phyloP scores from a whole-genome alignment of 1,139 yeast species.

The Citeromyces hawaiiensis region DNA sequence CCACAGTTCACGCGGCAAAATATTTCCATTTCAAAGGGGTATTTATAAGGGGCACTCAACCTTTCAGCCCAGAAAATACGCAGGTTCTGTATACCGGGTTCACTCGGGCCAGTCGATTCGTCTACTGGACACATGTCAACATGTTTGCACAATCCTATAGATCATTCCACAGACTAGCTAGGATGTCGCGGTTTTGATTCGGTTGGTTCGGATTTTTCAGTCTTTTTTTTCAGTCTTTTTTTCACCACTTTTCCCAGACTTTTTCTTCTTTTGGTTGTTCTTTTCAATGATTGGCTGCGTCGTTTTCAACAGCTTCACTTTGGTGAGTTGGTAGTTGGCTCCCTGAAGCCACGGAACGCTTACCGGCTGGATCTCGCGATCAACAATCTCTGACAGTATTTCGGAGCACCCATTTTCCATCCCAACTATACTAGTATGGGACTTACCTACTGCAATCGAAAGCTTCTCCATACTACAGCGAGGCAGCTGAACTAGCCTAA shows the following conservation, averaged over 20 bases:
- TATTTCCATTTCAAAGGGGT: not conserved
- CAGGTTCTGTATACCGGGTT: conserved; percentile 48
- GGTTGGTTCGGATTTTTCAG: not conserved
- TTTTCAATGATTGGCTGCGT: conserved; percentile 24
- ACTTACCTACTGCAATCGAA: conserved; percentile 18
- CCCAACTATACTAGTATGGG: conserved; percentile 6
- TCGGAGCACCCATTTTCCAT: not conserved
- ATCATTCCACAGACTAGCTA: not conserved
- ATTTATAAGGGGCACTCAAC: conserved; percentile 19
- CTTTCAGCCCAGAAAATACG: conserved; percentile 9
- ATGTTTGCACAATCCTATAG: conserved; percentile 3
- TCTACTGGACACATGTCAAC: conserved; percentile 24
- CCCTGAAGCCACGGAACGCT: conserved; percentile 4
- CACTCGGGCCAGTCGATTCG: conserved; percentile 44
- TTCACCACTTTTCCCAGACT: not conserved
- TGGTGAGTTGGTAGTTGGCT: conserved; percentile 17
- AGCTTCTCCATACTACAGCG: conserved; percentile 26
- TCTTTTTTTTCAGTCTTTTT: no score
- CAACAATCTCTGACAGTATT: conserved; percentile 19
- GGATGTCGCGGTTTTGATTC: not conserved
- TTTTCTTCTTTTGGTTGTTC: conserved; percentile 15
- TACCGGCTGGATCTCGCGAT: conserved; percentile 22
- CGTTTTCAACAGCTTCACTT: conserved; percentile 25
- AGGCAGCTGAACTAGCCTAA: conserved; percentile 43
- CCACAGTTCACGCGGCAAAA: conserved; percentile 43